Evolutionary conservation across 352 stramenopile species (phyloP), one percentile per base, ranked within the genome.

Genomic region (Phytophthora citricola): DNA sequence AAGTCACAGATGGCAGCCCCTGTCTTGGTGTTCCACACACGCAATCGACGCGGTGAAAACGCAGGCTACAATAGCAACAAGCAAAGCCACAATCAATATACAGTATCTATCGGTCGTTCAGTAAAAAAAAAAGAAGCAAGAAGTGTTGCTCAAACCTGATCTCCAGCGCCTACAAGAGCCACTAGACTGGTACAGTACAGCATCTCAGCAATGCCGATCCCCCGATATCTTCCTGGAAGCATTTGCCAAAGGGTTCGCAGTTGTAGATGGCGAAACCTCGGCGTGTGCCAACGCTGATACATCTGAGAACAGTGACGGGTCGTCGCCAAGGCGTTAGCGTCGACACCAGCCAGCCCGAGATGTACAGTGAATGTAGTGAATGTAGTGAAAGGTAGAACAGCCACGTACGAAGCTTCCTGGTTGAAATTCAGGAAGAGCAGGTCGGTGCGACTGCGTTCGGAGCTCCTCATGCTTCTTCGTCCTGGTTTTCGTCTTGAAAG

Each of bases 1-100:
- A 98, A 74, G 55, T 98, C 92, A 66, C 91, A 98, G 59, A 98
- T 96, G 22, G 90, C 87, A 26, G 84, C 74, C 34, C 83, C 79
- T 14, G 90, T 97, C 72, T 97, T 97, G 50, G 91, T 97, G 68
- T 98, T 97, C 90, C 92, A 97, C 38, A 98, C 82, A 29, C 90
- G 89, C 55, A 98, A 63, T n/a, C 92, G 71, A 4, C 92, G 81
- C 4, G 92, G 92, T 20, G 92, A 97, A 67, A 98, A 98, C 11
- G 91, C 91, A 43, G 91, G 89, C 83, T 96, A 46, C 11, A 41
- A 41, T 41, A 41, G 50, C 32, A 55, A 12, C n/a, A 34, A 10
- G 24, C 12, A 11, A 54, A 38, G 6, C 22, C 38, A 36, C 31
- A 36, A 36, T 14, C 31, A 36, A 36, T 36, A 36, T 14, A 4